Evolutionary conservation across 2,329 filamentous ascomycete genomes (phyloP), one percentile per base, ranked within the genome.

Genomic region (Fonsecaea monophora): DNA sequence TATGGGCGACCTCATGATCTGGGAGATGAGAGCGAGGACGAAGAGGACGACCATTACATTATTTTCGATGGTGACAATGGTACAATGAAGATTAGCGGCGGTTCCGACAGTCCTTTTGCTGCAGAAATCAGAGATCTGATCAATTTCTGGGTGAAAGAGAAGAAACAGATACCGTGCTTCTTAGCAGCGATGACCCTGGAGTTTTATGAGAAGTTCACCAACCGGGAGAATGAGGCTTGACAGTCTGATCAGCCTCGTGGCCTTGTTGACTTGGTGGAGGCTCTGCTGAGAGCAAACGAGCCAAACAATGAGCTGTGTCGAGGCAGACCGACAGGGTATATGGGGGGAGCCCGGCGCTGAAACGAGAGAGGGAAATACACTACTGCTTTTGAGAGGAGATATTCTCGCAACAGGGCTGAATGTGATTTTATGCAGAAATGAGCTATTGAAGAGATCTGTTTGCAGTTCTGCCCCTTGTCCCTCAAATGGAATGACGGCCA

Each of bases 51-150:
- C 67, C 86, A 87, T 68, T 85, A 82, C 4, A 88, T 89, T 54
- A 88, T 97, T 0, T 97, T 97, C 77, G 93, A 97, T 78, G 93
- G 93, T 60, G 93, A 97, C 80, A 89, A 91, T 65, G 95, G 94
- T 7, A 97, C 94, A 0, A 99, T 99, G 95, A 99, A 99, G 84
- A 91, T 99, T 65, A 92, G 90, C 38, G 95, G 95, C 1, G 95
- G 95, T 0, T 92, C 93, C 1, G 87, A 91, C 75, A 96, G 92
- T 75, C 85, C 88, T 12, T 99, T 99, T 79, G 95, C 94, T 1
- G 82, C 87, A 63, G 90, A 93, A 78, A 97, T 99, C 70, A 86
- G 86, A 71, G 90, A 92, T 74, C 87, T 94, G 77, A 94, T 97
- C 75, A 90, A 92, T 71, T 98, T 97, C 78, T 99, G 95, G 94